phyloP scores from a whole-genome alignment of 75 land plant species.

The Picea glauca region DNA sequence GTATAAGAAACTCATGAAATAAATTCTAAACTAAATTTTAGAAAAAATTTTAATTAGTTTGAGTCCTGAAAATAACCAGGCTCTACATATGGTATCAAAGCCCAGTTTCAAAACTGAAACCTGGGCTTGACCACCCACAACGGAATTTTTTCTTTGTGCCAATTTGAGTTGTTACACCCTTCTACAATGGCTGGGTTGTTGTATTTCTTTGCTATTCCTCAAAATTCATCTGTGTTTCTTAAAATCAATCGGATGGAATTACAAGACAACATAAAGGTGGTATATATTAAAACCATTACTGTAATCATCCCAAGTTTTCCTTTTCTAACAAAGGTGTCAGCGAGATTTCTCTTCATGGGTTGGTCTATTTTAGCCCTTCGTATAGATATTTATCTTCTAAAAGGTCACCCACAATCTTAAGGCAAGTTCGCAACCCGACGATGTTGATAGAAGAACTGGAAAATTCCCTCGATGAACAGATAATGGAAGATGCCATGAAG shows the following conservation, averaged over 20 bases:
- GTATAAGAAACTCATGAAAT: too few species aligned
- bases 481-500: too few species aligned
- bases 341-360: not conserved
- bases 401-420: constrained; percentile 34
- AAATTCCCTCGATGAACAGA: constrained; percentile 39
- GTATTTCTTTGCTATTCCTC: not conserved
- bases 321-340: too few species aligned
- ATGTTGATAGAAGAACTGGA: constrained; percentile 30
- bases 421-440: constrained; percentile 58
- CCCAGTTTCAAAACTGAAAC: too few species aligned
- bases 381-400: constrained; percentile 19
- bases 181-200: too few species aligned
- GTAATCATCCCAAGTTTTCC: not conserved
- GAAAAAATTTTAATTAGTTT: too few species aligned
- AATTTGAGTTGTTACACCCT: too few species aligned
- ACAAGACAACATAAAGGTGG: not conserved
- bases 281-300: not conserved
- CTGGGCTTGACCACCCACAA: too few species aligned
- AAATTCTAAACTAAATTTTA: too few species aligned
- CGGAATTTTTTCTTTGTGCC: too few species aligned
- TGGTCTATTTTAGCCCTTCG: not conserved
- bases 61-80: too few species aligned
- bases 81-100: too few species aligned
- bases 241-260: not conserved
- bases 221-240: not conserved